Evolutionary conservation across 495 filamentous ascomycete genomes (phyloP).

Genomic region (Cryomyces minteri): DNA sequence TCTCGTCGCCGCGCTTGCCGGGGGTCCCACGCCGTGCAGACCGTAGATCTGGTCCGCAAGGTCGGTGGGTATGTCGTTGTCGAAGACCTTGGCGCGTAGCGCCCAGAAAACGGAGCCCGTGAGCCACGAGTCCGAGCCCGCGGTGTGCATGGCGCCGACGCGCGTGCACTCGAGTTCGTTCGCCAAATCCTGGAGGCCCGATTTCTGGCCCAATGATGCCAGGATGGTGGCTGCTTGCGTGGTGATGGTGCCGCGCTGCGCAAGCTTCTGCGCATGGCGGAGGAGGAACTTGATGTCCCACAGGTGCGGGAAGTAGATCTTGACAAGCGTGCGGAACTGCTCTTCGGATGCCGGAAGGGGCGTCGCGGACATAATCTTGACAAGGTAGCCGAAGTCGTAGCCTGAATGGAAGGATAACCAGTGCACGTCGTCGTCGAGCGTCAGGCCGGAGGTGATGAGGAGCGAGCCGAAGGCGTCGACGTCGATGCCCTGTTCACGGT

Average conservation of each 20-base stretch:
- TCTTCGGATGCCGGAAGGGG: conserved; percentile 72
- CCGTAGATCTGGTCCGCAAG: conserved; percentile 90
- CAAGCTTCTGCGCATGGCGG: conserved; percentile 53
- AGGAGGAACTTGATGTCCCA: conserved; percentile 97
- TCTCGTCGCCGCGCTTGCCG: conserved; percentile 23
- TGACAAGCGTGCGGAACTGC: conserved; percentile 68
- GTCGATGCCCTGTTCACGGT: conserved; percentile 81
- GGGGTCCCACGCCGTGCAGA: conserved; percentile 43
- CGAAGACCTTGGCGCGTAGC: conserved; percentile 51
- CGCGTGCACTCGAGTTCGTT: conserved; percentile 81
- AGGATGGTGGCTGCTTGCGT: conserved; percentile 38
- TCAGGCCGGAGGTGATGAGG: conserved; percentile 77
- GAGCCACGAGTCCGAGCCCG: conserved; percentile 76
- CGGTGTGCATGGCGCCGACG: conserved; percentile 71
- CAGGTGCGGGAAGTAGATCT: conserved; percentile 77
- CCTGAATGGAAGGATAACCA: conserved; percentile 99
- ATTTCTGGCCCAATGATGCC: conserved; percentile 64
- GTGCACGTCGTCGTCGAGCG: conserved; percentile 70
- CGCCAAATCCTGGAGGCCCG: conserved; percentile 79
- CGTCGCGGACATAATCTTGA: conserved; percentile 72
- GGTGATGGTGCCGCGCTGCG: conserved; percentile 14
- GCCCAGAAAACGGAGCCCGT: conserved; percentile 41
- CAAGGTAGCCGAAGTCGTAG: conserved; percentile 94
- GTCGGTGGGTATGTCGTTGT: conserved; percentile 66
- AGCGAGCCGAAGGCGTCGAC: conserved; percentile 73